phyloP scores from a whole-genome alignment of 192 early-diverging fungal genomes.

The Coemansia sp. region DNA sequence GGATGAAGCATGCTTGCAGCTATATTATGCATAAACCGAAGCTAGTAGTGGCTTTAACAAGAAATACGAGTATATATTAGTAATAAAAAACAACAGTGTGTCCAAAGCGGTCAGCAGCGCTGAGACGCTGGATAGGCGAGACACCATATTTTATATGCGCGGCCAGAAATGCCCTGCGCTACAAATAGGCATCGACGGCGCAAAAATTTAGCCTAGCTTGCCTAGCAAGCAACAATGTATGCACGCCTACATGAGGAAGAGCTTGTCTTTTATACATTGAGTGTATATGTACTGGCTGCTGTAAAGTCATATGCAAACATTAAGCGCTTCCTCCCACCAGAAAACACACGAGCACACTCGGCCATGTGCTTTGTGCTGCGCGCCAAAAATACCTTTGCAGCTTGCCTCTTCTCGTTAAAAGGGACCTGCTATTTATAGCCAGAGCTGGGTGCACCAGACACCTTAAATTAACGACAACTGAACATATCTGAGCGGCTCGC shows the following conservation, averaged over 20 bases:
- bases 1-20: background rate
- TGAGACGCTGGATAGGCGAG: too few relatives aligned
- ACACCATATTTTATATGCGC: conserved; percentile 2
- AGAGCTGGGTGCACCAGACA: background rate
- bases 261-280: too few relatives aligned
- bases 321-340: background rate
- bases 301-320: background rate
- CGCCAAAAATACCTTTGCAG: background rate
- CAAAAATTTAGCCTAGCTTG: background rate
- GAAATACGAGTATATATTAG: too few relatives aligned
- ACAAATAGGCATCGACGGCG: too few relatives aligned
- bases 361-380: conserved; percentile 1
- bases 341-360: background rate
- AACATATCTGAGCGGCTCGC: background rate
- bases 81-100: background rate
- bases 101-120: too few relatives aligned
- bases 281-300: too few relatives aligned
- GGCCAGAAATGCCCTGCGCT: too few relatives aligned
- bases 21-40: background rate
- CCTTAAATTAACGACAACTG: background rate
- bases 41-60: background rate
- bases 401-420: background rate
- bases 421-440: background rate
- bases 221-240: background rate
- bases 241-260: background rate